Evolutionary conservation across 371 early-diverging fungal species (phyloP).

Genomic region (Parasitella parasitica): DNA sequence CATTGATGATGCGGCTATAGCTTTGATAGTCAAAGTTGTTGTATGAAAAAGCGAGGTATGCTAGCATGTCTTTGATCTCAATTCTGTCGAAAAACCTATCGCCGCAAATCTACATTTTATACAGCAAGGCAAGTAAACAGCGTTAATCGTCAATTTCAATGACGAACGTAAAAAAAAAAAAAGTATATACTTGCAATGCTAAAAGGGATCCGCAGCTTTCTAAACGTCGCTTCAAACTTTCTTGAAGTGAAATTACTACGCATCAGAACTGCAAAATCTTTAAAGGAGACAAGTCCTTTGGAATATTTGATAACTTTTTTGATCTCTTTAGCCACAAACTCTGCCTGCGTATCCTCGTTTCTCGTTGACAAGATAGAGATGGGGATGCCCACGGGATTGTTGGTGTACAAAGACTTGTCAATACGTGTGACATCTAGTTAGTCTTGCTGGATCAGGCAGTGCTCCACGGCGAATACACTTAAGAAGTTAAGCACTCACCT

Average conservation of each 20-base stretch:
- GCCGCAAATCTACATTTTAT: conserved; percentile 35
- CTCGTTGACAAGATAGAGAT: conserved; percentile 25
- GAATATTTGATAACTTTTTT: conserved; percentile 34
- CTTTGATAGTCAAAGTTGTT: conserved; percentile 49
- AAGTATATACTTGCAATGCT: conserved; percentile 35
- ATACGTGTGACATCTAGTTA: conserved; percentile 21
- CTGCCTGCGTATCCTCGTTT: conserved; percentile 32
- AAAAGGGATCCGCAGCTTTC: conserved; percentile 42
- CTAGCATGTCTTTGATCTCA: conserved; percentile 47
- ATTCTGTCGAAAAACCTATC: conserved; percentile 43
- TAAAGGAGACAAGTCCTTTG: conserved; percentile 32
- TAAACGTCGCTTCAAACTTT: conserved; percentile 47
- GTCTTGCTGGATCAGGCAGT: background rate
- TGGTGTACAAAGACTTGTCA: conserved; percentile 27
- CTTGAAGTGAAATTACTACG: conserved; percentile 48
- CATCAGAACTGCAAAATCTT: conserved; percentile 60
- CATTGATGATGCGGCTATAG: conserved; percentile 44
- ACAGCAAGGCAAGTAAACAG: background rate
- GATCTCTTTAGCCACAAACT: conserved; percentile 45
- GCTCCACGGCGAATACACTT: background rate
- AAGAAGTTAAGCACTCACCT: conserved; percentile 23
- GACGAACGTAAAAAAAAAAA: background rate
- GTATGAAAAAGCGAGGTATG: conserved; percentile 46
- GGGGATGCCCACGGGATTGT: conserved; percentile 38
- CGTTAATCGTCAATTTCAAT: conserved; percentile 6